Conservation (phyloP, 2,329 filamentous ascomycete species). For the Hymenoscyphus repandus region DNA sequence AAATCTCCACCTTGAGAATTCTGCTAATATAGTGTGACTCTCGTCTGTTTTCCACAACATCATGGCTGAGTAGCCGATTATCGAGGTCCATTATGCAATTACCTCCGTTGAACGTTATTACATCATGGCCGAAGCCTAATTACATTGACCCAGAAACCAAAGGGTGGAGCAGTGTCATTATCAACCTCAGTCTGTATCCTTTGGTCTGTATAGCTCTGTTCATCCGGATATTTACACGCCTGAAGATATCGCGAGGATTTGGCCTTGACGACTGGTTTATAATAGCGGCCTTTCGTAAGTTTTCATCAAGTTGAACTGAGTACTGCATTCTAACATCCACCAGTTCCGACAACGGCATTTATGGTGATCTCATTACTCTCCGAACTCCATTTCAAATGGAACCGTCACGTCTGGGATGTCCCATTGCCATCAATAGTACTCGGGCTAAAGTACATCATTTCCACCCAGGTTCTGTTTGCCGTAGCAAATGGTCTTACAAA, state of each 20-base stretch:
- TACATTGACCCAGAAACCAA: slow-evolving; percentile 40
- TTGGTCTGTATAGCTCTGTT: slow-evolving; percentile 37
- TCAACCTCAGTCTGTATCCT: slow-evolving; percentile 36
- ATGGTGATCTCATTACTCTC: slow-evolving; percentile 31
- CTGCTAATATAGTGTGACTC: not conserved
- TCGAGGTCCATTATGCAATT: slow-evolving; percentile 29
- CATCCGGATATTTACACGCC: slow-evolving; percentile 42
- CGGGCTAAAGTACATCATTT: slow-evolving; percentile 33
- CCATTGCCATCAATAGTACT: slow-evolving; percentile 26
- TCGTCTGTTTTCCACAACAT: too few species aligned
- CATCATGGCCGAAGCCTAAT: slow-evolving; percentile 43
- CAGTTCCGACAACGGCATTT: slow-evolving; percentile 34
- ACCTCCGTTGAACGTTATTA: slow-evolving; percentile 37
- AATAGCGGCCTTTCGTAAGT: slow-evolving; percentile 35
- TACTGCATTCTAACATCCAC: not conserved
- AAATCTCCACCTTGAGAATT: not conserved
- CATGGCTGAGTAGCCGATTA: too few species aligned
- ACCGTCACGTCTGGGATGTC: slow-evolving; percentile 39
- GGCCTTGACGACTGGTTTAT: slow-evolving; percentile 44
- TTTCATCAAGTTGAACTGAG: not conserved
- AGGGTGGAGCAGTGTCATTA: slow-evolving; percentile 38
- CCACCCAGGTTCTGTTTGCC: slow-evolving; percentile 34
- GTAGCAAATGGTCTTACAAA: slow-evolving; percentile 33
- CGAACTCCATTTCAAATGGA: slow-evolving; percentile 32
- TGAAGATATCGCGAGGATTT: slow-evolving; percentile 39